Base-by-base conservation (phyloP, 208 protist species). In the Balamuthia mandrillaris region DNA sequence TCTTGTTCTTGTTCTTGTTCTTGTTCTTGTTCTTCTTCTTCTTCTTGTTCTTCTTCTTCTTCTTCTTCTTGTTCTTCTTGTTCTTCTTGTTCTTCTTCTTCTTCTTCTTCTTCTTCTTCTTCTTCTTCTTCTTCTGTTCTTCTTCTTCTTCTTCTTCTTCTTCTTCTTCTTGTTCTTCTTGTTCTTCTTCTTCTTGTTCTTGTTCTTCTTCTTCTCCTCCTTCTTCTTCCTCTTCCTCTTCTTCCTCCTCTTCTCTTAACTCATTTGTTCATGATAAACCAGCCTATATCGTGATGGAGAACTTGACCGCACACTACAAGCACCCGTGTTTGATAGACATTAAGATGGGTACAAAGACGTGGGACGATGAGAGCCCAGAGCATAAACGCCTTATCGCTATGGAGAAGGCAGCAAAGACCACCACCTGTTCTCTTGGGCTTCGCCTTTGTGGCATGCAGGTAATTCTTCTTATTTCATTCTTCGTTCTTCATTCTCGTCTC, bases 241-340 rank as follows among this genome's bases (percentile, higher is more conserved):
- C 35, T 1, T 63, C 21, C 1, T n/a, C 12, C n/a, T 27, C 12
- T 12, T 39, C 37, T 47, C 29, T 47, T 31, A n/a, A n/a, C n/a
- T n/a, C n/a, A n/a, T 65, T n/a, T 65, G 58, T 1, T 65, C 27
- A 65, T 65, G 58, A 21, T 54, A 31, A 24, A 63, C 9, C 66
- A 77, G 66, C 49, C 10, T 77, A 77, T 31, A 77, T 77, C 29
- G 66, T 77, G 66, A 10, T 77, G 3, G 66, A 77, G 44, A 45
- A 77, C 42, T 45, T 77, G 14, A 77, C 66, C 16, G 66, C 66
- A n/a, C 6, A 10, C 3, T 77, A 77, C 24, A 39, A 45, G n/a
- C 42, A 54, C 44, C 66, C 66, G 42, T 77, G 66, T 27, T 45
- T 77, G 0, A 1, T 77, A 45, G 66, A 77, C 44, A 56, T 77